phyloP scores from a whole-genome alignment of 306 rosid genomes.

The Malus orientalis region DNA sequence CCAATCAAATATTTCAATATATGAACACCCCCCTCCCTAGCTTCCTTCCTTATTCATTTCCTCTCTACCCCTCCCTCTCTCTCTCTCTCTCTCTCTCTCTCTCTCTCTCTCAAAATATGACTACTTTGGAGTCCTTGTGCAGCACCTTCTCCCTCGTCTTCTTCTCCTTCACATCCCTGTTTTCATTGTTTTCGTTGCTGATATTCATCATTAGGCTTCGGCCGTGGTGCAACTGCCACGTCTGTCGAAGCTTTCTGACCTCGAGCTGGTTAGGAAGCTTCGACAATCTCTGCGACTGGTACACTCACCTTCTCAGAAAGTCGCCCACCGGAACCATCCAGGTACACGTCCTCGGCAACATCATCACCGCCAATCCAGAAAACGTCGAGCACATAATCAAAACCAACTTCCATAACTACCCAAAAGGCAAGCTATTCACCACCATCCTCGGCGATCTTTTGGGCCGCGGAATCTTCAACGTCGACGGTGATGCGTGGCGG shows the following conservation, averaged over 20 bases:
- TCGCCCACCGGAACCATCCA: conserved; percentile 55
- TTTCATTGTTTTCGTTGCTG: conserved; percentile 48
- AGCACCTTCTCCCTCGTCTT: conserved; percentile 29
- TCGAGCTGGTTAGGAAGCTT: conserved; percentile 34
- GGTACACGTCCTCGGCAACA: conserved; percentile 58
- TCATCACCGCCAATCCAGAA: conserved; percentile 56
- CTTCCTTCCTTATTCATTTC: background rate
- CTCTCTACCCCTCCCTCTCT: background rate
- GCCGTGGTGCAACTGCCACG: conserved; percentile 69
- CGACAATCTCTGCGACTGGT: conserved; percentile 65
- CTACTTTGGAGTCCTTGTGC: conserved; percentile 25
- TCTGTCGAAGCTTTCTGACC: conserved; percentile 42
- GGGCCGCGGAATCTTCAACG: conserved; percentile 79
- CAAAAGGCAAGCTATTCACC: conserved; percentile 71
- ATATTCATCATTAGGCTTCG: conserved; percentile 48
- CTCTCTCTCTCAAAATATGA: background rate
- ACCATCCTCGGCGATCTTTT: conserved; percentile 73
- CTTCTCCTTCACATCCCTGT: conserved; percentile 54
- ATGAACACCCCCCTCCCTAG: conserved; percentile 10
- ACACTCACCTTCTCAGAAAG: conserved; percentile 50
- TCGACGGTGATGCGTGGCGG: conserved; percentile 60
- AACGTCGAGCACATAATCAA: conserved; percentile 74
- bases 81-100: background rate
- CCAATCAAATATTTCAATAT: conserved; percentile 11
- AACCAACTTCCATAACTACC: conserved; percentile 67